Evolutionary conservation across 176 grass and related monocot species (phyloP), one percentile per base, ranked within the genome.

Genomic region (Poa annua): DNA sequence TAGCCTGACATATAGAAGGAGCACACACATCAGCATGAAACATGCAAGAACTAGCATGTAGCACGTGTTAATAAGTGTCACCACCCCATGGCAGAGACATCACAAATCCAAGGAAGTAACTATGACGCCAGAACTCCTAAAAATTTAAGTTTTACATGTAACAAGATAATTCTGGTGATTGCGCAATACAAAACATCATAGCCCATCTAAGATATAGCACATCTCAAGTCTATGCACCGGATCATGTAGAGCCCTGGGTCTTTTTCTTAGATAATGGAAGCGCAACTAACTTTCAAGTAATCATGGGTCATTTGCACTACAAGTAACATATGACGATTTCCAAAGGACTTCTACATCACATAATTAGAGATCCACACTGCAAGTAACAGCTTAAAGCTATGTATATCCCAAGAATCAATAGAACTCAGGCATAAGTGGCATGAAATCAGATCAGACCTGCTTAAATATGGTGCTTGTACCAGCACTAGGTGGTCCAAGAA

Each of bases 391-490:
- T 48, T 48, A 11, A n/a, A 82, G 19, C 25, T 38, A 63, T 22
- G 59, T 44, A 52, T 19, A 34, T 74, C 2, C 2, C 12, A 66
- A 50, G 22, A 84, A 13, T 35, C 41, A 20, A 68, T 67, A 79
- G 20, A 80, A 49, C 14, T 44, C 5, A 88, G 19, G 25, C 25
- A 81, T 76, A 53, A 71, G 50, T 48, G 39, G 29, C 17, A 73
- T 38, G 16, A 57, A 78, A 86, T 77, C 57, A 10, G 11, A 74
- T 45, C 39, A 49, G 1, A 96, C 93, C 90, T 99, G 96, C 83
- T 99, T 99, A 81, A 98, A 99, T 74, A 99, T 92, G 65, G 96
- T 93, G 89, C 96, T 96, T 54, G 93, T 96, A 42, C 96, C 93
- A 85, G 96, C 92, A 68, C 92, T 89, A 77, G 80, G 83, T 48